A percentile compares a stretch with the other conserved stretches of the same genome.
Conservation (phyloP, 1,284 basidiomycete genomes). For the Apiotrichum veenhuisii region DNA sequence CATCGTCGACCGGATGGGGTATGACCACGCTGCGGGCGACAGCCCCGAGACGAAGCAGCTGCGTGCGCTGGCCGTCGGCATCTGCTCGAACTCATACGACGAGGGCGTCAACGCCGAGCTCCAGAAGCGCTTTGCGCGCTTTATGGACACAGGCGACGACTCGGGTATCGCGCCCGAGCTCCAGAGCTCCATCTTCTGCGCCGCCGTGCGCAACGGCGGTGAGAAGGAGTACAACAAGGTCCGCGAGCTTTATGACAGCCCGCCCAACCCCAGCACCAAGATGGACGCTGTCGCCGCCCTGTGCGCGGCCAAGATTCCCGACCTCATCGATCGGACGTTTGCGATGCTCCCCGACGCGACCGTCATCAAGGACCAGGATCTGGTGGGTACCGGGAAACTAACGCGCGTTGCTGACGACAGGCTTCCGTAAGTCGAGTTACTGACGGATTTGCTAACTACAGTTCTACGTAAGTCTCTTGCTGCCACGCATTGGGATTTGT, state of each 20-base stretch:
- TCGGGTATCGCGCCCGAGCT: conserved; percentile 76
- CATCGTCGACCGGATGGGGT: conserved; percentile 72
- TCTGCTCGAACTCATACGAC: conserved; percentile 63
- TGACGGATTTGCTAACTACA: neutral
- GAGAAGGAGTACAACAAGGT: conserved; percentile 70
- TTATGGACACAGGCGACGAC: conserved; percentile 68
- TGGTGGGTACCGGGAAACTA: conserved; percentile 53
- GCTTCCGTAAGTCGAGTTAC: neutral
- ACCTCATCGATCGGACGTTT: conserved; percentile 59
- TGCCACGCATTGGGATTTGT: conserved; percentile 32
- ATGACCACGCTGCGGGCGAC: conserved; percentile 67
- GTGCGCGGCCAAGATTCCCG: conserved; percentile 28
- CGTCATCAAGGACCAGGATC: conserved; percentile 61
- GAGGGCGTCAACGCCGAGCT: conserved; percentile 67
- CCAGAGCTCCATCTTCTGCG: conserved; percentile 47
- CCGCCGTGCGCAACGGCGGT: conserved; percentile 67
- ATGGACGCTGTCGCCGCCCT: conserved; percentile 60
- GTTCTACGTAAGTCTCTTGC: conserved; percentile 28
- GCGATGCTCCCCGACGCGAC: conserved; percentile 54
- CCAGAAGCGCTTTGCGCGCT: conserved; percentile 66
- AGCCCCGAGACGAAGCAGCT: conserved; percentile 67
- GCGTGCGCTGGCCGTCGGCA: conserved; percentile 70
- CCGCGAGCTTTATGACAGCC: conserved; percentile 64
- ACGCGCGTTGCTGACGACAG: conserved; percentile 7
- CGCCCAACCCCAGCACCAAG: conserved; percentile 66